Conservation (phyloP, 768 basidiomycete genomes). For the Daedalea quercina region DNA sequence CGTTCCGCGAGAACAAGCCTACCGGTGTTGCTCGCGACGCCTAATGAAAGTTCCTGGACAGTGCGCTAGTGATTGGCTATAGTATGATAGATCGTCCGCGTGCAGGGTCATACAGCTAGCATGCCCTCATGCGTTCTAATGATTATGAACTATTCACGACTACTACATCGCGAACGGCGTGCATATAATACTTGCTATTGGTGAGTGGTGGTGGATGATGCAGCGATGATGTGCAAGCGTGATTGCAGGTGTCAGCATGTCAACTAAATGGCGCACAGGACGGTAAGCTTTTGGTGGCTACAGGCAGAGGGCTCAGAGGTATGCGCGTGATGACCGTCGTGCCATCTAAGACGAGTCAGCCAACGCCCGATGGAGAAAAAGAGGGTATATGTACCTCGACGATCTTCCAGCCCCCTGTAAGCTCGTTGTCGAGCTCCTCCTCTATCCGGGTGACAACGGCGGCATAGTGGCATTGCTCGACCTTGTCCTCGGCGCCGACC, state of each 20-base stretch:
- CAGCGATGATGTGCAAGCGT: background rate
- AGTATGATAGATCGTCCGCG: background rate
- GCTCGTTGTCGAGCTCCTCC: constrained; percentile 83
- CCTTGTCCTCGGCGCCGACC: constrained; percentile 83
- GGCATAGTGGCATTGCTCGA: constrained; percentile 91
- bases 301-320: constrained; percentile 26
- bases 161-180: constrained; percentile 7
- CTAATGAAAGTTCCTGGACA: too few species aligned
- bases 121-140: background rate
- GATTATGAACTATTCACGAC: constrained; percentile 5
- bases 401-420: constrained; percentile 98
- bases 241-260: too few species aligned
- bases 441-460: constrained; percentile 86
- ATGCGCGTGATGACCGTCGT: constrained; percentile 43
- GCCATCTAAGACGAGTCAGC: constrained; percentile 36
- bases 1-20: constrained; percentile 19
- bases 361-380: background rate
- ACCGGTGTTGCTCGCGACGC: background rate
- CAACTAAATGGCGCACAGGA: background rate
- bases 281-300: background rate
- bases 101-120: background rate
- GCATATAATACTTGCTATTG: constrained; percentile 1
- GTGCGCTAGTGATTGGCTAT: background rate
- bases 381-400: constrained; percentile 63
- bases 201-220: constrained; percentile 8